Base-by-base conservation (phyloP, 352 stramenopile genomes). In the Phytophthora brassicae region DNA sequence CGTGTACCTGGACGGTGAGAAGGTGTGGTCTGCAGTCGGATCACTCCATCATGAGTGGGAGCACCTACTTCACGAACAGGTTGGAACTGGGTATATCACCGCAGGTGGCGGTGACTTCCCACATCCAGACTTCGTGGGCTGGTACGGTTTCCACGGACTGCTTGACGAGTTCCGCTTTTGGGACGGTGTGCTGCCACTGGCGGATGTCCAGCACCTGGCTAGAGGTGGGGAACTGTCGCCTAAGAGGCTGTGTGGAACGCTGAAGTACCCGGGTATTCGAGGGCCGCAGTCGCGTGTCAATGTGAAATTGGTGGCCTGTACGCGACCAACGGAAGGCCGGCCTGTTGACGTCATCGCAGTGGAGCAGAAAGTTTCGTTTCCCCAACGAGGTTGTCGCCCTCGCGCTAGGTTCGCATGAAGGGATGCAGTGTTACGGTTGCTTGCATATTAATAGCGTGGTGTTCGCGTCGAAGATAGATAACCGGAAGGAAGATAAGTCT, bases 81-180 rank as follows among this genome's bases (percentile, higher is more conserved):
- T 79, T 6, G 73, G 76, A 16, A 77, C 60, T 5, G 74, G 74
- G 2, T 83, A 64, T 43, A 24, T 81, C 22, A 79, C 68, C 6
- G 63, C 57, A 2, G 48, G 42, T 19, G 54, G 36, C 11, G 60
- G 50, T 1, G 57, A 60, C 35, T 75, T 57, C 16, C 76, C 74
- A 5, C 47, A 68, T 16, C 29, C 42, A 31, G 49, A 59, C 11
- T 72, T 67, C 38, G 57, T 66, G 11, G 76, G 70, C 5, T 83
- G 71, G 68, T 83, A 83, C 47, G 74, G 63, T 7, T 80, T 86
- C 42, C 61, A 78, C 24, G 76, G 74, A 2, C 23, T 67, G 16
- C 56, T 83, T n/a, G 60, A 80, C 29, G 72, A 81, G 41, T 68
- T 74, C 35, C 55, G 61, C 2, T 60, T 70, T 28, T 70, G 54